Percentiles rank a stretch among this genome's conserved stretches.
Evolutionary conservation across 1,284 basidiomycete species (phyloP).

Genomic region (Termitomyces sp.): DNA sequence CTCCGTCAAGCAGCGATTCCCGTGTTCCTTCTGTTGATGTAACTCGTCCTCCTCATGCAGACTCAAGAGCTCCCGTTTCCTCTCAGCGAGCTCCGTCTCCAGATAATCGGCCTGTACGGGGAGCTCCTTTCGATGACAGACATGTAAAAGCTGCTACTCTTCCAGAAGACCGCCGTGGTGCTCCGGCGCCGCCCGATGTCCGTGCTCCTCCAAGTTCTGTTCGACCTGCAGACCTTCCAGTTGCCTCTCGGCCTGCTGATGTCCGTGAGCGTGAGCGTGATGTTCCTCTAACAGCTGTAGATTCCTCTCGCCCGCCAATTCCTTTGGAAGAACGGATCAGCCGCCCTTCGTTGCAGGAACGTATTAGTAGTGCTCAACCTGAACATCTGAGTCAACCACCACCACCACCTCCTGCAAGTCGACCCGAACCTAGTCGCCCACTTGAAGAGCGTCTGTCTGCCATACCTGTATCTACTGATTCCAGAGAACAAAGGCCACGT

Average conservation of each 20-base stretch:
- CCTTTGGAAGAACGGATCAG: slow-evolving; percentile 34
- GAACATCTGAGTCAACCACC: slow-evolving; percentile 16
- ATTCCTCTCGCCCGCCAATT: slow-evolving; percentile 14
- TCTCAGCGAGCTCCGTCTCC: slow-evolving; percentile 15
- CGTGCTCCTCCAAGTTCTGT: slow-evolving; percentile 20
- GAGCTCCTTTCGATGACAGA: slow-evolving; percentile 20
- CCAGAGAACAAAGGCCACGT: slow-evolving; percentile 19
- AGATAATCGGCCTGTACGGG: slow-evolving; percentile 21
- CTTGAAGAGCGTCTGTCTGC: slow-evolving; percentile 37
- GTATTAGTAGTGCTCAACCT: slow-evolving; percentile 20
- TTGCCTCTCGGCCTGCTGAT: slow-evolving; percentile 14
- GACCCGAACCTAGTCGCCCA: slow-evolving; percentile 18
- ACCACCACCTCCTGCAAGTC: slow-evolving; percentile 18
- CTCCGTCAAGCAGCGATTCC: slow-evolving; percentile 17
- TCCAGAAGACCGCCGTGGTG: slow-evolving; percentile 22
- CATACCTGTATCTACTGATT: slow-evolving; percentile 22
- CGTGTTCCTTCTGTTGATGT: slow-evolving; percentile 22
- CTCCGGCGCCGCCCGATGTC: slow-evolving; percentile 20
- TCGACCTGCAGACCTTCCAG: slow-evolving; percentile 14
- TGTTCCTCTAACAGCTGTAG: slow-evolving; percentile 12
- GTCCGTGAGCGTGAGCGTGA: slow-evolving; percentile 13
- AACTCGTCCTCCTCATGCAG: slow-evolving; percentile 16
- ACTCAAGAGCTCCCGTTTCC: slow-evolving; percentile 14
- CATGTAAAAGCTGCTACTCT: slow-evolving; percentile 17
- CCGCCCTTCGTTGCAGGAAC: slow-evolving; percentile 31